Evolutionary conservation across 2,329 filamentous ascomycete species (phyloP), one percentile per base, ranked within the genome.

Genomic region (Verticillium longisporum): DNA sequence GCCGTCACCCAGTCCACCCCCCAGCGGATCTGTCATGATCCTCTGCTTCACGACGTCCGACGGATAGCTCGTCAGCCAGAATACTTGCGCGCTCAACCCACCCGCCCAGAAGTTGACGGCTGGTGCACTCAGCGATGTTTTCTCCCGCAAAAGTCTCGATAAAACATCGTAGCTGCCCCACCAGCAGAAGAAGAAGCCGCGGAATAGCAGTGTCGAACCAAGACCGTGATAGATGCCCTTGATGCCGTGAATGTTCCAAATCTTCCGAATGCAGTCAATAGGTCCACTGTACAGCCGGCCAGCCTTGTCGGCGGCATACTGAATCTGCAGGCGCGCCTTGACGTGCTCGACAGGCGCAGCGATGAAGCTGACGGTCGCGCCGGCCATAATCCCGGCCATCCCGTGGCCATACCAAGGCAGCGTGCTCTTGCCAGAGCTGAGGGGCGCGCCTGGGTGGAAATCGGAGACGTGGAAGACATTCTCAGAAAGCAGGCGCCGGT

Each of bases 71-170:
- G 90, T 91, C 54, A 97, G 74, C 95, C 95, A 99, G 72, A 97
- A 99, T 15, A 97, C 78, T 79, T 99, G 95, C 0, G 95, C 95
- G 56, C 89, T 93, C 58, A 98, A 77, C 0, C 95, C 95, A 3
- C 95, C 95, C 0, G 95, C 94, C 94, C 94, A 98, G 78, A 99
- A 99, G 73, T 98, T 98, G 70, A 98, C 82, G 1, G 88, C 88
- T 0, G 95, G 92, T 0, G 86, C 85, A 59, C 89, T 89, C 60
- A 97, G 77, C 13, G 68, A 75, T 2, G 93, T 97, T 68, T 86
- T 79, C 18, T 84, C 75, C 60, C 84, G 79, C 71, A 98, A 78
- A 62, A 82, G 77, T 26, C 85, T 81, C 5, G 91, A 90, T 67
- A 98, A 83, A 34, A 97, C 68, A 69, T 97, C 94, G 78, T 99